Conservation (phyloP, 768 basidiomycete species). For the Imleria badia region DNA sequence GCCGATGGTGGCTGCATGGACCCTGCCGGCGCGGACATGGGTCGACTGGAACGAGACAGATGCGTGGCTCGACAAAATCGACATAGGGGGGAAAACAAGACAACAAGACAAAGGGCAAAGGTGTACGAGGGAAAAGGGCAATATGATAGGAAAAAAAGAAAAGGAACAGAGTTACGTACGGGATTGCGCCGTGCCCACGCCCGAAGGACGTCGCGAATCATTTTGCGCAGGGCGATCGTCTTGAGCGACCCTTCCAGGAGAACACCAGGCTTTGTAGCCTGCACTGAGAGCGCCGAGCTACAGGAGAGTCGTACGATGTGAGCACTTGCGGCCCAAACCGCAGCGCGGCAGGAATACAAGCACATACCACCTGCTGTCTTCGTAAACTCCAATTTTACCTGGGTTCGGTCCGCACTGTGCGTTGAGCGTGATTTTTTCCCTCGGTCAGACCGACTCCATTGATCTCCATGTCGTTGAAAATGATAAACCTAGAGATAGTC, state of each 20-base stretch:
- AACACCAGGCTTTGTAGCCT: slow-evolving; percentile 82
- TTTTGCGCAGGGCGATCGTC: slow-evolving; percentile 70
- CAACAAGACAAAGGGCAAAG: no score
- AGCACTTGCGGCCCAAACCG: no score
- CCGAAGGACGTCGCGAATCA: slow-evolving; percentile 80
- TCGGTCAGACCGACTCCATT: slow-evolving; percentile 62
- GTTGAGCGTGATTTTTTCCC: slow-evolving; percentile 21
- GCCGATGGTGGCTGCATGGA: no score
- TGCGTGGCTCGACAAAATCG: no score
- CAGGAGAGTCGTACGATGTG: no score
- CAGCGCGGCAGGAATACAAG: no score
- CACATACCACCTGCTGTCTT: slow-evolving; percentile 90
- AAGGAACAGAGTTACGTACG: no score
- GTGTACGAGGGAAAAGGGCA: no score
- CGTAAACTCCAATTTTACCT: slow-evolving; percentile 75
- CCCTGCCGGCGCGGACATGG: no score
- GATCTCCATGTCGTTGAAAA: slow-evolving; percentile 89
- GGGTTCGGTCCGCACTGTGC: slow-evolving; percentile 15
- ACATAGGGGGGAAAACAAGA: no score
- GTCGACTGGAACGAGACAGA: no score
- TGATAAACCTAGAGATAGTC: slow-evolving; percentile 71
- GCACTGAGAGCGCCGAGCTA: slow-evolving; percentile 91
- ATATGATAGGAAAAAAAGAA: no score
- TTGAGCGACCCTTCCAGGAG: slow-evolving; percentile 94
- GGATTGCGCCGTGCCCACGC: slow-evolving; percentile 83